Percentiles rank a stretch among this genome's conserved stretches.
Conservation (phyloP, 768 basidiomycete genomes). For the Russula brevipes region DNA sequence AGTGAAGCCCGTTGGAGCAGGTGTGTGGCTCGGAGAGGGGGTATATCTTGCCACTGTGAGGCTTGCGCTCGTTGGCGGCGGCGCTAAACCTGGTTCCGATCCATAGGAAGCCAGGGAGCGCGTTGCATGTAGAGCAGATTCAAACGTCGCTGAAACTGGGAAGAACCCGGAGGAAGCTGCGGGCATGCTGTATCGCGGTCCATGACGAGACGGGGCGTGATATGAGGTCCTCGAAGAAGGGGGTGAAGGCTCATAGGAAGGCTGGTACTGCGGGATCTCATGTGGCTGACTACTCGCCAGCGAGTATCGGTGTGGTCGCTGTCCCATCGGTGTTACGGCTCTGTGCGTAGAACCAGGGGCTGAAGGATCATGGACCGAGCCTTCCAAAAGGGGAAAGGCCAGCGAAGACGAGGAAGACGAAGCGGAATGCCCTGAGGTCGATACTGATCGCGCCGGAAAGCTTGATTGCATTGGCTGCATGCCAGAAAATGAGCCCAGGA, state of each 20-base stretch:
- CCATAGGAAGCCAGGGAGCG: conserved; percentile 12
- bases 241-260: conserved; percentile 42
- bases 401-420: conserved; percentile 21
- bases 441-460: conserved; percentile 13
- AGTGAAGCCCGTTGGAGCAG: conserved; percentile 14
- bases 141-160: conserved; percentile 40
- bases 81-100: conserved; percentile 25
- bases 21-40: conserved; percentile 23
- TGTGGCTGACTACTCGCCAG: conserved; percentile 31
- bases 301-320: conserved; percentile 23
- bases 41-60: conserved; percentile 28
- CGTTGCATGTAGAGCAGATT: conserved; percentile 3
- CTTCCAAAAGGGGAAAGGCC: conserved; percentile 36
- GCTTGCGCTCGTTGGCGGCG: conserved; percentile 25
- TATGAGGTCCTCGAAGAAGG: conserved; percentile 35
- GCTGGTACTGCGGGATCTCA: conserved; percentile 38
- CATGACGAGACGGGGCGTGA: conserved; percentile 37
- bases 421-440: conserved; percentile 20
- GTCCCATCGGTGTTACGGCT: conserved; percentile 19
- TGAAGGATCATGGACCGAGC: conserved; percentile 33
- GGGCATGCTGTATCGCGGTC: conserved; percentile 64
- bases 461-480: conserved; percentile 9
- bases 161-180: conserved; percentile 64
- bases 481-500: not conserved
- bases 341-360: conserved; percentile 5